Evolutionary conservation across 2,329 filamentous ascomycete genomes (phyloP), one percentile per base, ranked within the genome.

Genomic region (Epichloe coenophiala): DNA sequence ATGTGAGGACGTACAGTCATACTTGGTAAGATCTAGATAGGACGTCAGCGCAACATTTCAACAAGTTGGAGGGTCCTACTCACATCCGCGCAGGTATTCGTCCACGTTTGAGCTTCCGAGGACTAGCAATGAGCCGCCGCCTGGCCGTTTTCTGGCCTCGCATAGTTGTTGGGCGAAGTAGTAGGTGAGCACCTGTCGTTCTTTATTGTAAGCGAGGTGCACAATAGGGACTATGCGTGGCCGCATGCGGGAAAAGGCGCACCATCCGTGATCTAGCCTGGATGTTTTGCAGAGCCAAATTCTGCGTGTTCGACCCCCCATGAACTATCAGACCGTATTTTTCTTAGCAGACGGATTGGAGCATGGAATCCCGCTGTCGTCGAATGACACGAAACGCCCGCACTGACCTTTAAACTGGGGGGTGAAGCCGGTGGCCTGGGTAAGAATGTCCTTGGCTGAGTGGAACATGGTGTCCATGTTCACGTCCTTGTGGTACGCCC

Each of bases 401-500:
- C 84, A 84, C 50, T 87, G 73, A 5, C 56, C 73, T 55, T 74
- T 76, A 73, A 65, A 68, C 42, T 58, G 60, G 3, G 65, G 63
- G 15, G 60, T 58, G 57, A 86, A 87, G 40, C 70, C 70, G 1
- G 80, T 78, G 0, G 78, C 74, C 2, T 71, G 63, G 0, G 73
- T 71, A 50, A 88, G 71, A 1, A 88, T 66, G 42, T 72, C 73
- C 56, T 76, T 79, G 48, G 81, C 69, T 0, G 83, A 76, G 19
- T 76, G 33, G 19, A 49, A 49, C 15, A 49, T 33, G 35, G 15
- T 27, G 60, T 91, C 87, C 51, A 91, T 88, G 59, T 88, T 79
- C 43, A 88, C 70, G 59, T 90, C 77, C 4, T 78, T 72, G 61
- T 93, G 88, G 59, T 88, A 82, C 15, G 77, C 72, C 3, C 86